Percentiles rank a stretch among this genome's conserved stretches.
Evolutionary conservation across 441 rosid genomes (phyloP).

Genomic region (Syzygium malaccense): DNA sequence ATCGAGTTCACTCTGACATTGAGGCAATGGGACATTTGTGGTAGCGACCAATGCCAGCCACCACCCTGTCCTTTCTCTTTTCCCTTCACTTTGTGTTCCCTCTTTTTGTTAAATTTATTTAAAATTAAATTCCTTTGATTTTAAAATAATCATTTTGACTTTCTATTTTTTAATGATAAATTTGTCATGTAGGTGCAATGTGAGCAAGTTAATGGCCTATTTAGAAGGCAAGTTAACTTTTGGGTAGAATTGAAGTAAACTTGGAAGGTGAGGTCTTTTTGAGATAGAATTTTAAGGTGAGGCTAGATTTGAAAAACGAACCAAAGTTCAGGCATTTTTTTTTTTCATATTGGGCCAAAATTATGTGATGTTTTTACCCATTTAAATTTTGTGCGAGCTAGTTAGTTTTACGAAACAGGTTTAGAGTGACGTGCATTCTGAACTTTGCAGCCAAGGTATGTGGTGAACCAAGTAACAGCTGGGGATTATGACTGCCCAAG

Average conservation of each 20-base stretch:
- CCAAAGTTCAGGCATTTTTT: background rate
- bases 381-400: background rate
- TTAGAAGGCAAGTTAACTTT: background rate
- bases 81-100: background rate
- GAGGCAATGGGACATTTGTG: background rate
- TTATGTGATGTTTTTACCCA: background rate
- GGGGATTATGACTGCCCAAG: slow-evolving; percentile 93
- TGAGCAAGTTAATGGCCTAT: background rate
- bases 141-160: background rate
- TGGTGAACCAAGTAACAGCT: slow-evolving; percentile 84
- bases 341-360: background rate
- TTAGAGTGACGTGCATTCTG: background rate
- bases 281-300: background rate
- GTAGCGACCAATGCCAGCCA: background rate
- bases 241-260: background rate
- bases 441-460: slow-evolving; percentile 77
- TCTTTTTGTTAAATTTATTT: background rate
- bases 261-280: background rate
- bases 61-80: background rate
- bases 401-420: background rate
- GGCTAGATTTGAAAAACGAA: background rate
- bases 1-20: background rate
- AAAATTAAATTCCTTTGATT: background rate
- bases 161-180: background rate
- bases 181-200: background rate